phyloP scores from a whole-genome alignment of 2,329 filamentous ascomycete species.

The Trichoderma atrobrunneum region DNA sequence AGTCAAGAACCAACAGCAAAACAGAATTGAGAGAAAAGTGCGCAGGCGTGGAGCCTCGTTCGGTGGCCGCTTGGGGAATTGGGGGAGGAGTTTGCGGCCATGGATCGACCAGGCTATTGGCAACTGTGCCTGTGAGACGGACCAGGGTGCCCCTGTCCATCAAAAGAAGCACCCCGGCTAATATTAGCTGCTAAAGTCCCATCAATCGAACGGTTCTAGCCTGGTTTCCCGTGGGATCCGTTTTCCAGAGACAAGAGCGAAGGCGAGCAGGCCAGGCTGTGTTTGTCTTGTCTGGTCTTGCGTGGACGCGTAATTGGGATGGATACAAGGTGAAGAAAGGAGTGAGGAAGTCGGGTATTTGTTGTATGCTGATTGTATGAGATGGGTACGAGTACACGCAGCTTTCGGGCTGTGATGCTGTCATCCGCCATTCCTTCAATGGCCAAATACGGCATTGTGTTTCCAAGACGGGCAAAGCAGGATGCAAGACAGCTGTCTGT shows the following conservation, averaged over 20 bases:
- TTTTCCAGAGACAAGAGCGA: neutral
- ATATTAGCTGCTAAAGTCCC: neutral
- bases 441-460: neutral
- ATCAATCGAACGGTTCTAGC: neutral
- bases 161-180: neutral
- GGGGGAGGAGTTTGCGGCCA: neutral
- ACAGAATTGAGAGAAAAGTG: neutral
- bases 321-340: neutral
- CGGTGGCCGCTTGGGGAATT: neutral
- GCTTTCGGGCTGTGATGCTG: neutral
- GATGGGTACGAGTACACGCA: neutral
- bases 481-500: neutral
- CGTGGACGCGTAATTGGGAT: neutral
- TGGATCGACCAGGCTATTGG: neutral
- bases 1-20: neutral
- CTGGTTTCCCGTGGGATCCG: neutral
- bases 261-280: neutral
- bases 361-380: neutral
- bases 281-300: neutral
- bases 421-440: neutral
- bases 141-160: neutral
- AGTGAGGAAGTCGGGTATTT: neutral
- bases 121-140: neutral
- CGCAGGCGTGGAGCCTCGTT: neutral
- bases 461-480: neutral